Conservation (phyloP, 139 green algal genomes). For the Gonium pectorale region DNA sequence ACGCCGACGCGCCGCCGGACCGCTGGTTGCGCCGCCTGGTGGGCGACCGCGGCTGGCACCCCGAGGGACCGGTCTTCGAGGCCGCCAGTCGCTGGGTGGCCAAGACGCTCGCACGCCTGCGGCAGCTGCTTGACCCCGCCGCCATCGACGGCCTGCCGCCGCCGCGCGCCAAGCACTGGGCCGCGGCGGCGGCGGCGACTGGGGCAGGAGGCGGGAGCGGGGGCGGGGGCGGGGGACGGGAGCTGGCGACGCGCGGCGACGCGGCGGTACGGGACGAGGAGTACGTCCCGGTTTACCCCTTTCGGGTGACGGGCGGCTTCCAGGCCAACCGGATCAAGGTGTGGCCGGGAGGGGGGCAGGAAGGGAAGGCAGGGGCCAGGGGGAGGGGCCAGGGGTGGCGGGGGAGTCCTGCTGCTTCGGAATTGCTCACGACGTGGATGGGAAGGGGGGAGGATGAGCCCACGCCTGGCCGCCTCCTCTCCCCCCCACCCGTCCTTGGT, state of each 20-base stretch:
- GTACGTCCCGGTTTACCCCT: conserved; percentile 31
- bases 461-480: background rate
- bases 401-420: background rate
- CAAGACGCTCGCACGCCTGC: background rate
- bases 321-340: conserved; percentile 33
- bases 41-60: background rate
- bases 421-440: no score
- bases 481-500: background rate
- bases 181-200: background rate
- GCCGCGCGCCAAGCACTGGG: background rate
- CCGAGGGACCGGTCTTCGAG: background rate
- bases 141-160: background rate
- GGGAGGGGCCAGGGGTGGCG: no score
- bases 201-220: background rate
- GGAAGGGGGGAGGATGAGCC: background rate
- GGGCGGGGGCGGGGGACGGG: background rate
- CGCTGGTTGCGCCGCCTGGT: conserved; percentile 1
- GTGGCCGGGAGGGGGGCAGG: background rate
- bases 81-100: background rate
- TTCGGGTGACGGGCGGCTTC: conserved; percentile 11
- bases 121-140: background rate
- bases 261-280: background rate
- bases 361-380: background rate
- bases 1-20: background rate
- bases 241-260: background rate